Evolutionary conservation across 768 basidiomycete genomes (phyloP), one percentile per base, ranked within the genome.

Genomic region (Amanita pseudoporphyria): DNA sequence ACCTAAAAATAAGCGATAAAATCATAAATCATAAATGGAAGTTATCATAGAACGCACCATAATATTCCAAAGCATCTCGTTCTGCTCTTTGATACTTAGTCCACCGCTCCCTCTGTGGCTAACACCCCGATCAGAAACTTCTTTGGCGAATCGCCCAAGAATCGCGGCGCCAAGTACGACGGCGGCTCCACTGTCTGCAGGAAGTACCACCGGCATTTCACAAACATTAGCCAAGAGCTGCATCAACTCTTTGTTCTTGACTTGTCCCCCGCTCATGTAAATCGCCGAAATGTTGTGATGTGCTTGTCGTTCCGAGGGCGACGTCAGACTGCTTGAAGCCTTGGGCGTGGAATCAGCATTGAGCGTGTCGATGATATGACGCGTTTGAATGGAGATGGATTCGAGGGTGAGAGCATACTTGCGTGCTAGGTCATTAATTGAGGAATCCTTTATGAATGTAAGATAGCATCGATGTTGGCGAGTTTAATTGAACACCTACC

Each of bases 121-220:
- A 3, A 10, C 22, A 3, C 33, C 32, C 49, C 49, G 43, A 60
- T 28, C 57, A 54, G 35, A 61, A 56, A 18, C 57, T 58, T 47
- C 72, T 56, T 87, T 84, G 21, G 95, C 94, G 59, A 88, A 86
- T 47, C 89, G 74, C 12, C 86, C 96, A 13, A 99, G 75, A 86
- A 99, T 95, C 6, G 95, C 93, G 0, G 90, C 82, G 1, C 96
- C 96, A 9, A 88, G 74, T 3, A 95, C 92, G 30, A 98, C 96
- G 1, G 94, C 87, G 1, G 81, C 84, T 1, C 79, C 77, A 53
- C 79, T 73, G 52, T 82, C 84, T 50, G 71, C 71, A 0, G 96
- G 95, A 31, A 96, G 72, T 32, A 96, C 77, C 46, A 98, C 81
- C 3, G 84, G 82, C 67, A 93, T 77, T 44, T 69, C 68, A 60